Base-by-base conservation (phyloP, 176 grass and related monocot genomes). In the Aegilops umbellulata region DNA sequence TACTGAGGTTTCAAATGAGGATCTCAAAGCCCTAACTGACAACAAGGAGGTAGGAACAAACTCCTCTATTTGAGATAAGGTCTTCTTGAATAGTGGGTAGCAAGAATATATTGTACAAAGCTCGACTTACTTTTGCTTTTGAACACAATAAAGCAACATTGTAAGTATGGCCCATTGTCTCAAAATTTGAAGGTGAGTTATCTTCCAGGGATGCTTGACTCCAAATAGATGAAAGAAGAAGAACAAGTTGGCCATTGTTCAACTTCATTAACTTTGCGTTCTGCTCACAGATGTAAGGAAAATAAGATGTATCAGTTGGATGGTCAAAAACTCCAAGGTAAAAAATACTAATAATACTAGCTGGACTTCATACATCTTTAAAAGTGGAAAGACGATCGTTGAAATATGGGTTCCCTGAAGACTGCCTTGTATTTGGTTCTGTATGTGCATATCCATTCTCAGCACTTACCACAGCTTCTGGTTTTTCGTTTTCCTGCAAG, bases 151-250 rank as follows among this genome's bases (percentile, higher is more conserved):
- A 91, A 82, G 79, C 87, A 88, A 99, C 86, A 80, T n/a, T 94
- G 66, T 88, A 99, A 68, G 82, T 92, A 88, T 94, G 94, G 14
- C 85, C 85, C 90, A 99, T 88, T 74, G 94, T 85, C 79, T 99
- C 97, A 87, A 90, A 99, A 93, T 96, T 96, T 87, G 64, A 71
- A 47, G 97, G 97, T 57, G 63, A 77, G 79, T 99, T 99, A 79
- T 95, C 92, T 84, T 92, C 86, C 72, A 90, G 87, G 69, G 75
- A 84, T 88, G 88, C 92, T 86, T 99, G 97, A 86, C 83, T 92
- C 97, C 92, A 96, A 85, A 99, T 91, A 74, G 94, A 91, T 83
- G 97, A 99, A 89, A 99, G 97, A 15, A 99, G 84, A 78, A 94
- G 90, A 81, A 81, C 87, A 83, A 96, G 90, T 86, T 99, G 94